Evolutionary conservation across 2,329 filamentous ascomycete genomes (phyloP), one percentile per base, ranked within the genome.

Genomic region (Orbilia oligospora): DNA sequence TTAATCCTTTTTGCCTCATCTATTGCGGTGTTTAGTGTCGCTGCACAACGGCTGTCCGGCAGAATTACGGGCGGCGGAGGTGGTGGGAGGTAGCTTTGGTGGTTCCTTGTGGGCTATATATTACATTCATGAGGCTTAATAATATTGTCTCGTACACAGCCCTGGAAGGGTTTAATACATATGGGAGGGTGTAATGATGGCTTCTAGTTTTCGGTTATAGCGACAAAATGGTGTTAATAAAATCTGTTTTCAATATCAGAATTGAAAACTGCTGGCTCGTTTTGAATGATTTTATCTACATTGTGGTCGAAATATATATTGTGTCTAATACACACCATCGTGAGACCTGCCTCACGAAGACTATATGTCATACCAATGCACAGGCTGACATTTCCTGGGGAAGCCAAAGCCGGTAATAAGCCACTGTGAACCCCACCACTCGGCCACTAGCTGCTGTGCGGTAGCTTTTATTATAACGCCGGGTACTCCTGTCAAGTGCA

Each of bases 1-100:
- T 90, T 97, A 0, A 94, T 97, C 0, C 87, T 98, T 1, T 99
- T 98, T 86, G 95, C 99, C 88, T 96, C 94, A 24, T 97, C 96
- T 0, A 92, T 99, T 24, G 94, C 95, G 6, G 90, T 97, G 77
- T 97, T 98, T 86, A 97, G 95, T 84, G 86, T 99, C 77, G 91
- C 96, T 79, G 96, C 95, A 30, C 96, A 99, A 83, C 91, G 92
- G 81, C 92, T 97, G 88, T 71, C 79, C 14, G 75, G 75, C n/a
- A 66, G 67, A 20, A 53, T 64, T 1, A 18, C 63, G 12, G 64
- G 53, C 49, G 66, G 72, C 10, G 49, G 27, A 38, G 56, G 56
- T 5, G 36, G 27, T 30, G 24, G 49, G 20, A 27, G 51, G 33
- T 71, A 76, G 30, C 33, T 41, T 24, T 8, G 20, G n/a, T 22